Conservation (phyloP, 768 basidiomycete genomes). For the Phylloporus sp. region DNA sequence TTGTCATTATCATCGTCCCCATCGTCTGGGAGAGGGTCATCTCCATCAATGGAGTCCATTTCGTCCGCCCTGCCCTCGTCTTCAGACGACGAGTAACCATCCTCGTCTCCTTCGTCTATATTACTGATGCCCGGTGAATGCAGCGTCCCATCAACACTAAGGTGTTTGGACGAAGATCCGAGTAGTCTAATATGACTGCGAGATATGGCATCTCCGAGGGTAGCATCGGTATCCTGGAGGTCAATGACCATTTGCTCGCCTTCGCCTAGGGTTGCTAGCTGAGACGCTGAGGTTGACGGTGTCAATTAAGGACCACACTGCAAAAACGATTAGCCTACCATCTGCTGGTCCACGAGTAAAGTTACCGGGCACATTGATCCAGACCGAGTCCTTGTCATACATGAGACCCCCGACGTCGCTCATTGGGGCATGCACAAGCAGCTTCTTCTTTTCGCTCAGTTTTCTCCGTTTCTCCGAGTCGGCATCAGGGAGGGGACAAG, state of each 20-base stretch:
- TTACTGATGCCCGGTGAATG: conserved; percentile 34
- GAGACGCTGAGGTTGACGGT: conserved; percentile 45
- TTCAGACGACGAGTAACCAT: conserved; percentile 11
- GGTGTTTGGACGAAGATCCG: conserved; percentile 70
- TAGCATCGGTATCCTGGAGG: conserved; percentile 79
- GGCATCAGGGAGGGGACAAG: conserved; percentile 88
- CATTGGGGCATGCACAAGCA: conserved; percentile 96
- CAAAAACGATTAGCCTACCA: conserved; percentile 37
- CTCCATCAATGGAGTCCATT: neutral
- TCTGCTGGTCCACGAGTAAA: conserved; percentile 78
- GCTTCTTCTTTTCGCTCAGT: conserved; percentile 91
- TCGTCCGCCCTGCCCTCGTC: neutral
- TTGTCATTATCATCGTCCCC: too few species aligned
- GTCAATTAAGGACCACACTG: neutral
- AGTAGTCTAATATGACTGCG: conserved; percentile 81
- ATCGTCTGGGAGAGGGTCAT: neutral
- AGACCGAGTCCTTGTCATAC: conserved; percentile 98
- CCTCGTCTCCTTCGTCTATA: conserved; percentile 31
- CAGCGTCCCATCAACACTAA: conserved; percentile 42
- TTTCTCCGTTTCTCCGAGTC: conserved; percentile 90
- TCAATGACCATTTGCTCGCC: conserved; percentile 98
- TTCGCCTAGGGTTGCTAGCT: conserved; percentile 76
- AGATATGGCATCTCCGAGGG: conserved; percentile 80
- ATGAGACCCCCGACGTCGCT: conserved; percentile 95
- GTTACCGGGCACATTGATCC: conserved; percentile 94